Base-by-base conservation (phyloP, 1,284 basidiomycete genomes). In the Singerocomus rubriflavus region DNA sequence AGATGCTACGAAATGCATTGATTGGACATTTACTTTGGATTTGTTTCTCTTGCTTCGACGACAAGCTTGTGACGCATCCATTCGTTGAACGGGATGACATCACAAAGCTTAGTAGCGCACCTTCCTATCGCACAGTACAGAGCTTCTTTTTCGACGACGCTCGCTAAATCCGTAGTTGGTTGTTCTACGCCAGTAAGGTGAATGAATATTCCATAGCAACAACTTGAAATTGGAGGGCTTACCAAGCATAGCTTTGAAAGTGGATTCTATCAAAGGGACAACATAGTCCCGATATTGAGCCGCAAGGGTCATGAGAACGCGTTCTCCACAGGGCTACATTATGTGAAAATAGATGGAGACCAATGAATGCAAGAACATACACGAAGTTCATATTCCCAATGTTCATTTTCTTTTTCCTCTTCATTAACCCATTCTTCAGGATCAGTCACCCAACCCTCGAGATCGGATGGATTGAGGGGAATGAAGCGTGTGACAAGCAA, bases 381-480 rank as follows among this genome's bases (percentile, higher is more conserved):
- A 50, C 93, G 77, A 52, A 94, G 82, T 61, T 93, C 89, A 61
- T 81, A 95, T 53, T 91, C 85, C 93, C 93, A 96, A 53, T 85
- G 80, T 29, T 92, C 91, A 53, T 85, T 88, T 57, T 92, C 93
- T 56, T 85, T 88, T 54, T 90, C 88, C 69, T 94, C 91, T 2
- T 80, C 66, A 52, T 91, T 87, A 5, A 93, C 80, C 91, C 92
- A 96, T 62, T 93, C 90, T 70, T 96, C 93, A 0, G 92, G 91
- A 67, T 93, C 90, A 26, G 79, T 76, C 71, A 86, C 79, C 84
- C 93, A 90, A 4, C 74, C 77, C 56, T 91, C 82, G 5, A 95
- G 76, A 66, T 95, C 92, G 5, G 77, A 71, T 1, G 86, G 78
- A 48, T 87, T 89, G 31, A 95, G 74, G 4, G 90, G 90, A 63